These are phyloP conservation scores for Nidularia sp. DNA, from an alignment of 768 basidiomycete genomes.

Conservation along the genomic window DNA sequence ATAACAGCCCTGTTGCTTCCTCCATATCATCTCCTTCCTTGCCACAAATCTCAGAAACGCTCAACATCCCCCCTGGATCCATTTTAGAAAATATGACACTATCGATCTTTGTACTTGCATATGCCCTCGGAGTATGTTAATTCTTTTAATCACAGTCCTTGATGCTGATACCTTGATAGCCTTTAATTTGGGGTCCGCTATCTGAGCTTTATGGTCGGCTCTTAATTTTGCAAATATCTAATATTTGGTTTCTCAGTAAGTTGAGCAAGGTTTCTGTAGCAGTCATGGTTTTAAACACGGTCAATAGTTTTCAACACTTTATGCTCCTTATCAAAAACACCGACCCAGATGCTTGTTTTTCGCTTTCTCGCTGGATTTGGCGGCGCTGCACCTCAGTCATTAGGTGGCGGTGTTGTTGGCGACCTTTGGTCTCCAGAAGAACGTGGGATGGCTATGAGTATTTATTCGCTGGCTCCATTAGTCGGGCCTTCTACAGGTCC, in stretches of 20 bases:
- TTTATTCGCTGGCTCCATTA: constrained; percentile 52
- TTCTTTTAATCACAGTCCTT: neutral
- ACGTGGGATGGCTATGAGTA: constrained; percentile 45
- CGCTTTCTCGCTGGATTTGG: constrained; percentile 64
- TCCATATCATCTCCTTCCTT: constrained; percentile 25
- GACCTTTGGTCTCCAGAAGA: constrained; percentile 52
- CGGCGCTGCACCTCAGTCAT: constrained; percentile 57
- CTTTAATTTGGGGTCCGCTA: constrained; percentile 32
- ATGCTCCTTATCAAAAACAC: constrained; percentile 48
- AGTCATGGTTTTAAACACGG: neutral
- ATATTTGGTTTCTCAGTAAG: constrained; percentile 56
- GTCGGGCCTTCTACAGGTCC: constrained; percentile 39
- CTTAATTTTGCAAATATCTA: constrained; percentile 50
- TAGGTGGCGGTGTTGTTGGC: constrained; percentile 54
- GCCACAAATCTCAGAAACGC: constrained; percentile 18
- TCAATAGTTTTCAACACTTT: constrained; percentile 38
- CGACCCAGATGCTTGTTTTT: constrained; percentile 51
- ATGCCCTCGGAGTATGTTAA: constrained; percentile 25
- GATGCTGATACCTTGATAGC: constrained; percentile 11
- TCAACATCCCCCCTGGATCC: constrained; percentile 22
- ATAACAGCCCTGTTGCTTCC: constrained; percentile 24
- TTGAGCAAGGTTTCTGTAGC: neutral
- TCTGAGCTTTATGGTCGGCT: constrained; percentile 37
- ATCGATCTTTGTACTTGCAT: constrained; percentile 39
- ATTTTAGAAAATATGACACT: constrained; percentile 33